Base-by-base conservation (phyloP, 495 filamentous ascomycete genomes). In the Penicillium samsonianum region DNA sequence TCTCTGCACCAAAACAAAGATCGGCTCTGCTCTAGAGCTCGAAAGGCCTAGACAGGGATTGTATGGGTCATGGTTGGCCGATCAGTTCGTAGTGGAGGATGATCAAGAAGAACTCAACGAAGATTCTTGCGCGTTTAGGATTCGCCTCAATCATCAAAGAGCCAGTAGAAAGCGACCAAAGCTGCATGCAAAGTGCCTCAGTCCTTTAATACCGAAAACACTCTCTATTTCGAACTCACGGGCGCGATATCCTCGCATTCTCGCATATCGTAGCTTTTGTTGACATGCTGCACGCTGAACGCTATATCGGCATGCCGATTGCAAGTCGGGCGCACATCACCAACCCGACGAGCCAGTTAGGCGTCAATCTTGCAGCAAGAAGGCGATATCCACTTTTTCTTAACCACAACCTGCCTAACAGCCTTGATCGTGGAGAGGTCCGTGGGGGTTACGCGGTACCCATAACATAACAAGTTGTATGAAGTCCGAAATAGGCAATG, bases 11-110 rank as follows among this genome's bases (percentile, higher is more conserved):
- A n/a, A 35, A 28, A 20, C 20, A 12, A 22, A 49, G 11, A 48
- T 50, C 45, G 30, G 38, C 25, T 50, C 31, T 19, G 51, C 37
- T 62, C 60, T 63, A 55, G 60, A 63, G 41, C 47, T 31, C 19
- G 10, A 40, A 35, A 42, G 50, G 46, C 41, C 46, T 22, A 20
- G 26, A 17, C 33, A 54, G 41, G 38, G 46, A 30, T 38, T 28
- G 26, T 37, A 46, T 50, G 50, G 33, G 45, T 56, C 46, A 22
- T 30, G 28, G 28, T 44, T 14, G 37, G 58, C 11, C 45, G 58
- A 60, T 60, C 52, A 17, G 10, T 50, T 23, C 19, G 31, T 28
- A 55, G 50, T 53, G 55, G 53, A 57, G 45, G 49, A 33, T 6
- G 25, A 55, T 46, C 42, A 12, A 47, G 31, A 46, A 14, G 26